These are phyloP conservation scores for Yamadazyma akitaensis DNA, from an alignment of 805 yeast genomes.

Conservation along the genomic window DNA sequence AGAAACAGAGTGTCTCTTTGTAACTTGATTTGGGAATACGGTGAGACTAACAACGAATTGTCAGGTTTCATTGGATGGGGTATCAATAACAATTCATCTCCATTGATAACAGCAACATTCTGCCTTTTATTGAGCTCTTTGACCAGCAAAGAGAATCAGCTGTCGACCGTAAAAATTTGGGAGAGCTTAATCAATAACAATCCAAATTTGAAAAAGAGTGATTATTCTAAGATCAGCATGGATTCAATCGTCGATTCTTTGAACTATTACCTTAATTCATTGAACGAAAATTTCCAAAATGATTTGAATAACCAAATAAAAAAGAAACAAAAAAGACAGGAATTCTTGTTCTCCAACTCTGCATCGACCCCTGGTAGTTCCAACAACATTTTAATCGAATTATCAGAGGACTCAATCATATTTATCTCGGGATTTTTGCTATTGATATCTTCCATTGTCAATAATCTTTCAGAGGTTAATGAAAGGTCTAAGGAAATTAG, in stretches of 20 bases:
- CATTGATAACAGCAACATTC: constrained; percentile 78
- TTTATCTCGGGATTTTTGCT: constrained; percentile 72
- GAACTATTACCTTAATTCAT: constrained; percentile 49
- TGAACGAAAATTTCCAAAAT: constrained; percentile 35
- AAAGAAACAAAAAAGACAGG: constrained; percentile 33
- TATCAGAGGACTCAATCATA: constrained; percentile 78
- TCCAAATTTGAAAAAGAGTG: constrained; percentile 30
- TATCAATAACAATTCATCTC: constrained; percentile 66
- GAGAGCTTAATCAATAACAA: constrained; percentile 32
- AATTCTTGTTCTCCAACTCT: constrained; percentile 23
- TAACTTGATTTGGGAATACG: constrained; percentile 56
- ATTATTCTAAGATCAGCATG: constrained; percentile 51
- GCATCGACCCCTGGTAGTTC: constrained; percentile 21
- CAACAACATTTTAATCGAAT: constrained; percentile 43
- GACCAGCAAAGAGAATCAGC: constrained; percentile 51
- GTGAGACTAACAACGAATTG: constrained; percentile 44
- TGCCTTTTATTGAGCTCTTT: constrained; percentile 76
- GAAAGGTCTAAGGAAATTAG: constrained; percentile 26
- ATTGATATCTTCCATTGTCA: constrained; percentile 44
- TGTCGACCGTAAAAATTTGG: constrained; percentile 44
- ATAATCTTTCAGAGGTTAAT: constrained; percentile 22
- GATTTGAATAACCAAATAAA: constrained; percentile 29
- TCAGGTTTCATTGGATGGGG: constrained; percentile 90
- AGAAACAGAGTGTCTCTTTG: constrained; percentile 57
- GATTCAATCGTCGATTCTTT: constrained; percentile 52